Conservation (phyloP, 1,139 yeast species). For the Geotrichum histeridarum region DNA sequence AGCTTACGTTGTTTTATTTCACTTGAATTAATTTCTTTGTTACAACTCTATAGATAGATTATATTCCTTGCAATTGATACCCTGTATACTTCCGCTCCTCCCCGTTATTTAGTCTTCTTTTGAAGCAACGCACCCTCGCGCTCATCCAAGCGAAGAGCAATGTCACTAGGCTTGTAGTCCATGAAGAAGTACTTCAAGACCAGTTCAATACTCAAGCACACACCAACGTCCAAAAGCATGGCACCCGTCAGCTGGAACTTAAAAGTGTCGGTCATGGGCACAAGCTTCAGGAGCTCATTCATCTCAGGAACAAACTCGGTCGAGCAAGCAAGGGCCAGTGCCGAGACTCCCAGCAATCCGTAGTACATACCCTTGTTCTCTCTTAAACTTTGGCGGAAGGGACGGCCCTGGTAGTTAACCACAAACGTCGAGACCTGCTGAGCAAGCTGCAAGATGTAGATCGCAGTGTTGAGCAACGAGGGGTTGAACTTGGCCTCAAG, state of each 20-base stretch:
- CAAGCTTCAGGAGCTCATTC: conserved; percentile 86
- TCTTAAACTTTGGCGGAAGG: conserved; percentile 85
- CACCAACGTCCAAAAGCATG: conserved; percentile 69
- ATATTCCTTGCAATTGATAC: not conserved
- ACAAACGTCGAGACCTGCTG: conserved; percentile 98
- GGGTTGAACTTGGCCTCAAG: conserved; percentile 86
- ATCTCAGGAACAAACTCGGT: conserved; percentile 94
- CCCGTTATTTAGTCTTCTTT: conserved; percentile 30
- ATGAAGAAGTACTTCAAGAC: conserved; percentile 76
- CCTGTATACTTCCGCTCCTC: not conserved
- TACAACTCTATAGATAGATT: not conserved
- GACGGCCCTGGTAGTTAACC: conserved; percentile 94
- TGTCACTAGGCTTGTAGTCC: conserved; percentile 90
- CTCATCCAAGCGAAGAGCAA: conserved; percentile 50
- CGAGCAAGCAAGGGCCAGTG: conserved; percentile 81
- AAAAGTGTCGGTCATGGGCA: conserved; percentile 73
- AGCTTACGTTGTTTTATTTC: not conserved
- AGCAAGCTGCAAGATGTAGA: conserved; percentile 86
- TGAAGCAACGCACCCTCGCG: conserved; percentile 31
- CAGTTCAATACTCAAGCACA: conserved; percentile 75
- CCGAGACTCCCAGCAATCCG: conserved; percentile 88
- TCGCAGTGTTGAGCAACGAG: conserved; percentile 90
- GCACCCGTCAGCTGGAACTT: conserved; percentile 70
- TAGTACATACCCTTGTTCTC: conserved; percentile 97
- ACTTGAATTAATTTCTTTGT: not conserved